phyloP scores from a whole-genome alignment of 495 filamentous ascomycete species.

The Lentithecium fluviatile region DNA sequence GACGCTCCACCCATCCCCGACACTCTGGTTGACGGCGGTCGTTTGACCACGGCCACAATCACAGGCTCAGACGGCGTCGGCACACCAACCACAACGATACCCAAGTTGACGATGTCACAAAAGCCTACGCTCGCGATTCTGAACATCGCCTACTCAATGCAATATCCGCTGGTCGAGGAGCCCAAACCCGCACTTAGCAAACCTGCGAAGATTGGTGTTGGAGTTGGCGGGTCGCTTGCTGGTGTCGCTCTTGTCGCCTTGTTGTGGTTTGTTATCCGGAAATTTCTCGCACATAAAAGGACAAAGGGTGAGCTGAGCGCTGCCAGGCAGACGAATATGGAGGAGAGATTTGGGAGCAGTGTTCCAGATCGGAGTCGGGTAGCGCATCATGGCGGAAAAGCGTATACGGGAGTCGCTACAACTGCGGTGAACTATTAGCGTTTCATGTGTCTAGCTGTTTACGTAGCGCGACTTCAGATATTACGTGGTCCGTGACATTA shows the following conservation, averaged over 20 bases:
- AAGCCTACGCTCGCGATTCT: slow-evolving; percentile 23
- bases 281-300: neutral
- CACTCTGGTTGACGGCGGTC: neutral
- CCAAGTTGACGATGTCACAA: neutral
- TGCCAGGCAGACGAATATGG: neutral
- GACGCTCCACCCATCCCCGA: slow-evolving; percentile 12
- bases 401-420: slow-evolving; percentile 17
- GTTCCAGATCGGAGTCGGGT: slow-evolving; percentile 12
- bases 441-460: too few species aligned
- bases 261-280: slow-evolving; percentile 8
- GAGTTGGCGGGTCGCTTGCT: slow-evolving; percentile 4
- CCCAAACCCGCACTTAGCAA: slow-evolving; percentile 1
- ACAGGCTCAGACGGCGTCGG: neutral
- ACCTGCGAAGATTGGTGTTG: slow-evolving; percentile 16
- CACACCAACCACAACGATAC: neutral
- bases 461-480: too few species aligned
- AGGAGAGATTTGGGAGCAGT: slow-evolving; percentile 1
- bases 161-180: slow-evolving; percentile 1
- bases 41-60: neutral
- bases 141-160: slow-evolving; percentile 23
- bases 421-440: neutral
- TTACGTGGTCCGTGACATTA: too few species aligned
- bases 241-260: neutral
- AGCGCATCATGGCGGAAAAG: slow-evolving; percentile 4
- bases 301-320: neutral